phyloP scores from a whole-genome alignment of 1,284 basidiomycete species.

The Ceratobasidium sp. region DNA sequence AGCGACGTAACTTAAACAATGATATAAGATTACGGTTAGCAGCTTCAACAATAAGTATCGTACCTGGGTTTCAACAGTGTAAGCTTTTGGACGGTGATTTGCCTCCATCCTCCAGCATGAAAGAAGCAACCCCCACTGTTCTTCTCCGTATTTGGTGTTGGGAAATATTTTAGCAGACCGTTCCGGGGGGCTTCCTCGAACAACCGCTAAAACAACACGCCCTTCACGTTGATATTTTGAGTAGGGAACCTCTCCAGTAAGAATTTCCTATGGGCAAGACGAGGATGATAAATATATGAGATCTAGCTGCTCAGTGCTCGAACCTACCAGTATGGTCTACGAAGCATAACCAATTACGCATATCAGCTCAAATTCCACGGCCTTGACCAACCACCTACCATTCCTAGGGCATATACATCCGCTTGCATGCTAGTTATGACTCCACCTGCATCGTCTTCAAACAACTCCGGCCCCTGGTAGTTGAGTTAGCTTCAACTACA shows the following conservation, averaged over 20 bases:
- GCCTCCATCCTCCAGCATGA: not conserved
- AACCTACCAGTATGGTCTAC: not conserved
- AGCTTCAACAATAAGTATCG: not conserved
- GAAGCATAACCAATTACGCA: not conserved
- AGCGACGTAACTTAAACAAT: not conserved
- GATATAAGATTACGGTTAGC: not conserved
- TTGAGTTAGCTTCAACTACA: not conserved
- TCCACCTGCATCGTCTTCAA: not conserved
- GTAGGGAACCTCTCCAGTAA: not conserved
- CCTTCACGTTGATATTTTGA: not conserved
- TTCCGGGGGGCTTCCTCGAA: not conserved
- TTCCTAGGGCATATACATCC: conserved; percentile 12
- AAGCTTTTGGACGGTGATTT: not conserved
- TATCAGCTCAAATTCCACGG: not conserved
- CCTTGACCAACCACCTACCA: not conserved
- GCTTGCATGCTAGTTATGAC: not conserved
- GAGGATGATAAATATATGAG: not conserved
- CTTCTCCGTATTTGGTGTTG: not conserved
- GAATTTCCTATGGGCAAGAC: not conserved
- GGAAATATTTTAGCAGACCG: not conserved
- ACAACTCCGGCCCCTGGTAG: not conserved
- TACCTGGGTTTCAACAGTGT: not conserved
- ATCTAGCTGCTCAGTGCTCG: not conserved
- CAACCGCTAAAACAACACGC: not conserved
- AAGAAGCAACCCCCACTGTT: not conserved